phyloP scores from a whole-genome alignment of 2,329 filamentous ascomycete species.

The Nakataea oryzae region DNA sequence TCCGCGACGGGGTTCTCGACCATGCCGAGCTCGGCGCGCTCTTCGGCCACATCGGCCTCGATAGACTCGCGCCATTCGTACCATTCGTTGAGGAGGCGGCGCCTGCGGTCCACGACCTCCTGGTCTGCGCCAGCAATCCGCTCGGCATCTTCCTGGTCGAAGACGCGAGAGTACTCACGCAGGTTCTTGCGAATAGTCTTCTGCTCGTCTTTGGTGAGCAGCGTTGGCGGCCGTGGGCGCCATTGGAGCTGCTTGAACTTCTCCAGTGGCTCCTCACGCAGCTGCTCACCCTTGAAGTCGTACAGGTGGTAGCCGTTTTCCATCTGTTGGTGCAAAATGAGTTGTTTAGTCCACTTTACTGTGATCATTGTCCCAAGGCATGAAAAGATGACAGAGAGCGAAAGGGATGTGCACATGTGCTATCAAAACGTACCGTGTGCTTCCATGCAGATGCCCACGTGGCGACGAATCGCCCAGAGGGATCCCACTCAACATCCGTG shows the following conservation, averaged over 20 bases:
- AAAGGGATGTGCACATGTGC: background rate
- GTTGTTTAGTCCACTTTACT: background rate
- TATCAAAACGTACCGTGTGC: slow-evolving; percentile 61
- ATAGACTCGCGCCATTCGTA: slow-evolving; percentile 67
- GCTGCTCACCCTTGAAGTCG: slow-evolving; percentile 83
- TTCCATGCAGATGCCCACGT: slow-evolving; percentile 94
- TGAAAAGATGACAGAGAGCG: background rate
- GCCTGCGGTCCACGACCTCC: slow-evolving; percentile 81
- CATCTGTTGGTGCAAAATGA: slow-evolving; percentile 50
- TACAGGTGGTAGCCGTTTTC: slow-evolving; percentile 99
- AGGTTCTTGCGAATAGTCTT: slow-evolving; percentile 97
- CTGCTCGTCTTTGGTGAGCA: slow-evolving; percentile 93
- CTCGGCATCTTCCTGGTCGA: slow-evolving; percentile 91
- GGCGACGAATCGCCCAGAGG: slow-evolving; percentile 86
- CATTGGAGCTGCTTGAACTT: slow-evolving; percentile 98
- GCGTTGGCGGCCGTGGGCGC: slow-evolving; percentile 83
- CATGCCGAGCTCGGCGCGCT: slow-evolving; percentile 58
- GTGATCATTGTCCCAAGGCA: background rate
- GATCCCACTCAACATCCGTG: slow-evolving; percentile 97
- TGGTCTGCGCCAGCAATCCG: slow-evolving; percentile 90
- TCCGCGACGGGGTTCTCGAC: slow-evolving; percentile 54
- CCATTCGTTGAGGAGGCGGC: slow-evolving; percentile 82
- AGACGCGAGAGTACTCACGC: slow-evolving; percentile 87
- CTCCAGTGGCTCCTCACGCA: slow-evolving; percentile 85
- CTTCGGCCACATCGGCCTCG: slow-evolving; percentile 61